Evolutionary conservation across 805 yeast genomes (phyloP).

Genomic region (Candida anglica): DNA sequence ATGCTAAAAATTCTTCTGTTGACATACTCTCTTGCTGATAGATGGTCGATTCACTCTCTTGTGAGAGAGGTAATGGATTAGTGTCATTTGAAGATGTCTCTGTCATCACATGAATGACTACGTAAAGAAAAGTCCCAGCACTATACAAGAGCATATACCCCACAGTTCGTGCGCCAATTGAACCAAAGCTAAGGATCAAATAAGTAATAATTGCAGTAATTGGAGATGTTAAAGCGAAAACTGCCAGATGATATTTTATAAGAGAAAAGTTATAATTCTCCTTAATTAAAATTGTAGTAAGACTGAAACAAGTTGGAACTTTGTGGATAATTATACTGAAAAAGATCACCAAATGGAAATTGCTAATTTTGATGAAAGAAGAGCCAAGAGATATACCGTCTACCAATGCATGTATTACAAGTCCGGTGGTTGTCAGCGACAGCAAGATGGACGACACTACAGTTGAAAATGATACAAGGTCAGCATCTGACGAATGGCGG

Average conservation of each 20-base stretch:
- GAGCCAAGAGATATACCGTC: slow-evolving; percentile 77
- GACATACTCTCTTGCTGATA: slow-evolving; percentile 3
- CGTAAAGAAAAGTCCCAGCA: slow-evolving; percentile 72
- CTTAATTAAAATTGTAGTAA: slow-evolving; percentile 49
- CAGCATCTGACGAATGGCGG: neutral
- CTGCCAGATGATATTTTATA: slow-evolving; percentile 43
- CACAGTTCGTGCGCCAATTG: slow-evolving; percentile 28
- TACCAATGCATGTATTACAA: slow-evolving; percentile 61
- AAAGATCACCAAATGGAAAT: slow-evolving; percentile 53
- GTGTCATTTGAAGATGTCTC: slow-evolving; percentile 15
- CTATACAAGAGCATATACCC: slow-evolving; percentile 59
- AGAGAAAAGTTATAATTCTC: slow-evolving; percentile 25
- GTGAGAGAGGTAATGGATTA: slow-evolving; percentile 5
- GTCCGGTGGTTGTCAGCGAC: slow-evolving; percentile 54
- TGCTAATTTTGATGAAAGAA: slow-evolving; percentile 38
- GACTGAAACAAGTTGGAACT: slow-evolving; percentile 70
- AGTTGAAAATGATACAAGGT: neutral
- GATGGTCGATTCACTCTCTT: slow-evolving; percentile 6
- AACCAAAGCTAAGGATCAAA: slow-evolving; percentile 26
- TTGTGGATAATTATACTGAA: slow-evolving; percentile 51
- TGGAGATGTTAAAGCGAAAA: slow-evolving; percentile 62
- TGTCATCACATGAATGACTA: slow-evolving; percentile 61
- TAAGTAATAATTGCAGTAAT: slow-evolving; percentile 53
- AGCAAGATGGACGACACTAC: slow-evolving; percentile 23
- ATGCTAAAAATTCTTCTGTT: slow-evolving; percentile 7